Base-by-base conservation (phyloP, 306 rosid species). In the Cucurbita moschata region DNA sequence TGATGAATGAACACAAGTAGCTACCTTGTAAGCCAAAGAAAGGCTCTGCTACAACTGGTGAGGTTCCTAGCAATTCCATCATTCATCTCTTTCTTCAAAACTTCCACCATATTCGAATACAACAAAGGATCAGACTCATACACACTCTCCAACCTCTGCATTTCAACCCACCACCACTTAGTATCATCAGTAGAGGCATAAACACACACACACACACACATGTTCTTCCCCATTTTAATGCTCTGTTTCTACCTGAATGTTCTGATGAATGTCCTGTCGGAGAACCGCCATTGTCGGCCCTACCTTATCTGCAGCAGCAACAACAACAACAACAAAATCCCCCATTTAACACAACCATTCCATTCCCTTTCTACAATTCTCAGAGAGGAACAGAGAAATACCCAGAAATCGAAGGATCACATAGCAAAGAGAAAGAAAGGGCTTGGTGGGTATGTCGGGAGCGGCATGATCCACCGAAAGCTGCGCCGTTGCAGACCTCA, bases 281-380 rank as follows among this genome's bases (percentile, higher is more conserved):
- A 94, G 57, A 82, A 94, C 99, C 73, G 88, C 83, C 99, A 94
- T 94, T 7, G 91, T 87, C 53, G 99, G 99, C 8, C 97, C 99
- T 68, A 94, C 87, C 88, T 89, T 91, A 86, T 94, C 99, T 94
- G 88, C 86, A 85, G 59, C 52, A 18, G 38, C 30, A 46, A 62
- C 42, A 10, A 58, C 12, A 71, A 40, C 7, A 38, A 15, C 30
- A 71, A 75, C 65, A 39, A 26, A 79, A 40, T 52, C 37, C 37
- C 75, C 37, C 75, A 52, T 72, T 18, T 19, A 39, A n/a, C 50
- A 63, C 7, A 11, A 63, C 2, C 23, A 21, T 21, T 21, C 30
- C 57, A 70, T 50, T 23, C 14, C 43, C 47, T 35, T n/a, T 53
- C 63, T 10, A 51, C 38, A 49, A 16, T 39, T 38, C 37, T 53